Conservation (phyloP, 306 rosid genomes). For the Psophocarpus tetragonolobus region DNA sequence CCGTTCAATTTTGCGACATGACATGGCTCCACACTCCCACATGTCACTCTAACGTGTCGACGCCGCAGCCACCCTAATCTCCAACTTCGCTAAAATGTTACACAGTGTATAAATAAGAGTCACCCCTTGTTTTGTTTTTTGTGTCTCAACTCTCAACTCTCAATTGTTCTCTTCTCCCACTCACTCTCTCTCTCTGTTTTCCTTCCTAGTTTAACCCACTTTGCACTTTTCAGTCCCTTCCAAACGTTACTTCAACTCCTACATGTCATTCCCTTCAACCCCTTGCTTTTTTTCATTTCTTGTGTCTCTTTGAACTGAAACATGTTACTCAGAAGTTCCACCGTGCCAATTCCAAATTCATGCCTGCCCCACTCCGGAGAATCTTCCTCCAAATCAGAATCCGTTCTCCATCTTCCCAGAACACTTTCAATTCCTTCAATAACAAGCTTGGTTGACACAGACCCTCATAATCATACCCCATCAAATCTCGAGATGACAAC, state of each 20-base stretch:
- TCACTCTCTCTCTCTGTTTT: neutral
- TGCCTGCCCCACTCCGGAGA: constrained; percentile 50
- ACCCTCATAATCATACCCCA: neutral
- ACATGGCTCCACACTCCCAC: no score
- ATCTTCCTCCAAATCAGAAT: constrained; percentile 42
- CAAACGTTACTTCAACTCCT: neutral
- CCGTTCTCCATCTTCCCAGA: constrained; percentile 38
- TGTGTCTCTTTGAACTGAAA: neutral
- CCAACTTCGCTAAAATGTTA: no score
- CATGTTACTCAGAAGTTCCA: constrained; percentile 75
- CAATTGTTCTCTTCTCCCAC: no score
- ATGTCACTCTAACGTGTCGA: no score
- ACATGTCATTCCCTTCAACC: neutral
- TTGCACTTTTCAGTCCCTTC: neutral
- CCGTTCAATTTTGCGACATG: no score
- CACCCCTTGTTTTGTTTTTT: no score
- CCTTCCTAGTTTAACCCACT: neutral
- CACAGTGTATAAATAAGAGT: no score
- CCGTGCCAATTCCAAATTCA: constrained; percentile 53
- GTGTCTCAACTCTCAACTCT: no score
- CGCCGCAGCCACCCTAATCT: no score
- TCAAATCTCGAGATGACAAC: constrained; percentile 32
- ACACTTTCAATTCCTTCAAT: constrained; percentile 34
- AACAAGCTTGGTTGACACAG: constrained; percentile 35
- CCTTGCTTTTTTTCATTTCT: no score